Conservation (phyloP, 805 yeast species). For the Wickerhamiella nectarea region DNA sequence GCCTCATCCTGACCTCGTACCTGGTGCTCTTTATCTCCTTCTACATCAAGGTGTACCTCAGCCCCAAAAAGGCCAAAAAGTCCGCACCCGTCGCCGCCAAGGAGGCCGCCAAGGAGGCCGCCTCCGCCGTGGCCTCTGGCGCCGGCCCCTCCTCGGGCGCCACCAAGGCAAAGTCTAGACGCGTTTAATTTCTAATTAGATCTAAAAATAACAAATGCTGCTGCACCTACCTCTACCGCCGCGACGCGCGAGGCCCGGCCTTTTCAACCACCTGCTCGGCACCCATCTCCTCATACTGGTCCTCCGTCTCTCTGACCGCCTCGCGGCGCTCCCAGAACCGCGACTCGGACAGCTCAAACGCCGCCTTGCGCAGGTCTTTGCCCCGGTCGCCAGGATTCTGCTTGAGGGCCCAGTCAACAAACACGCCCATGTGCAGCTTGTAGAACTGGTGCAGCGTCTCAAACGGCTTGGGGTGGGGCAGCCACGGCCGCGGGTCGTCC, state of each 20-base stretch:
- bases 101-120: constrained; percentile 5
- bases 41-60: constrained; percentile 75
- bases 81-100: constrained; percentile 12
- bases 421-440: constrained; percentile 70
- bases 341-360: constrained; percentile 83
- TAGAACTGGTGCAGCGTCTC: constrained; percentile 76
- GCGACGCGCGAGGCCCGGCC: constrained; percentile 33
- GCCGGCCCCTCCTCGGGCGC: background rate
- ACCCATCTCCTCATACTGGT: constrained; percentile 74
- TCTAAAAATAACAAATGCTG: too few species aligned
- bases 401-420: constrained; percentile 86
- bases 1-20: constrained; percentile 75
- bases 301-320: constrained; percentile 76
- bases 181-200: background rate
- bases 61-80: constrained; percentile 17
- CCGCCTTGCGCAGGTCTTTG: constrained; percentile 72
- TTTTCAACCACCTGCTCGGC: constrained; percentile 74
- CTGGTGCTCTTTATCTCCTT: constrained; percentile 81
- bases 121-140: background rate
- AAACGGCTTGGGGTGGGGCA: constrained; percentile 93
- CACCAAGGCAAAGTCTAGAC: constrained; percentile 3
- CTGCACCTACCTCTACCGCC: background rate
- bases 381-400: constrained; percentile 77
- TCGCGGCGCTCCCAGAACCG: constrained; percentile 99
- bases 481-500: constrained; percentile 91